Evolutionary conservation across 805 yeast genomes (phyloP), one percentile per base, ranked within the genome.

Genomic region (Cyberlindnera americana): DNA sequence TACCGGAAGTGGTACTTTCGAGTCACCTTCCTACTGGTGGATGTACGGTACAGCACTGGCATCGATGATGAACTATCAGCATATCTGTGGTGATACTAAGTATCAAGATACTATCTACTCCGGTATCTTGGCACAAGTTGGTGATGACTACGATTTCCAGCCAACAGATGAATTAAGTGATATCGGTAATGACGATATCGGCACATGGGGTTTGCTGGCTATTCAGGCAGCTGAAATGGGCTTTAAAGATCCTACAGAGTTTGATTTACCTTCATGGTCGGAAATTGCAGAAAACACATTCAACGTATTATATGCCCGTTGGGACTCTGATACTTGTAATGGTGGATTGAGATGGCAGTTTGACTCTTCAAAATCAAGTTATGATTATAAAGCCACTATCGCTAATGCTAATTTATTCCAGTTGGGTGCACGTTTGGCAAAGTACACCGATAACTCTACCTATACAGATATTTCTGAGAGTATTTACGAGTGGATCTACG

Each of bases 41-140:
- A 81, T 83, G 61, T 88, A 90, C 28, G 95, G 95, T 53, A 91
- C 86, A 50, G 89, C 89, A 0, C 81, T 69, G 61, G 75, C 75
- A 12, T 65, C 71, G 2, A 59, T 85, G 66, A 57, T 91, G 27
- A 95, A 88, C 60, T 84, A 80, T 56, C 74, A 85, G 69, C 78
- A 65, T 51, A 74, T 77, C 52, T 83, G 91, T 61, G 69, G 78
- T 34, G 81, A 90, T 62, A 73, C 72, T 46, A 75, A 89, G 1
- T 83, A 72, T 53, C 78, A 75, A 39, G 66, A 68, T 2, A 40
- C 75, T 14, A 67, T 88, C 43, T 73, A 73, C 53, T 66, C 70
- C 11, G 88, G 93, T 13, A 35, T 68, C 16, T 24, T 65, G 5
- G 54, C 62, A 11, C 73, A 69, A 39, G 49, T 63, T 1, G 75